Evolutionary conservation across 2,329 filamentous ascomycete genomes (phyloP).

Genomic region (Bipolaris oryzae): DNA sequence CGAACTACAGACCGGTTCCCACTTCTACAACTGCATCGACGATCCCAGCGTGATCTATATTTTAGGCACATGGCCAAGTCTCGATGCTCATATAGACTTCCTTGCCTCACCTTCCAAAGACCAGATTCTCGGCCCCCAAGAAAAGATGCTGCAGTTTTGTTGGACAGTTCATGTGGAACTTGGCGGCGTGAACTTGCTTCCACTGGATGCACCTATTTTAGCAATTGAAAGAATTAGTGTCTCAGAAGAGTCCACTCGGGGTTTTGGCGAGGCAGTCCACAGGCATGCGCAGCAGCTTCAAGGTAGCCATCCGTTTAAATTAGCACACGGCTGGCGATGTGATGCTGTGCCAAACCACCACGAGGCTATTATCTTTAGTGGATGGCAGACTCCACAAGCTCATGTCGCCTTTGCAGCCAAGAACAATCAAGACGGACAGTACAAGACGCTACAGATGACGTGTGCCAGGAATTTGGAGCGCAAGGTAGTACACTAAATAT

Average conservation of each 20-base stretch:
- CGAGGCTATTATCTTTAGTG: slow-evolving; percentile 33
- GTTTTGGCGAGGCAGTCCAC: slow-evolving; percentile 18
- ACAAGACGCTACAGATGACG: slow-evolving; percentile 22
- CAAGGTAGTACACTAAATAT: slow-evolving; percentile 4
- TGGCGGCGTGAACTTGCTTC: slow-evolving; percentile 26
- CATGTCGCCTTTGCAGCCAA: slow-evolving; percentile 22
- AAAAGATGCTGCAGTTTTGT: slow-evolving; percentile 36
- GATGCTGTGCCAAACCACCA: slow-evolving; percentile 28
- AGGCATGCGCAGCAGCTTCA: slow-evolving; percentile 24
- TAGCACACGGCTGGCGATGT: slow-evolving; percentile 33
- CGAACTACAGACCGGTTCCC: slow-evolving; percentile 34
- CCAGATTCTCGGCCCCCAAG: slow-evolving; percentile 38
- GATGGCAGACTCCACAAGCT: slow-evolving; percentile 25
- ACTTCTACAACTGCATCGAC: slow-evolving; percentile 39
- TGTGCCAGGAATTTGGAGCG: slow-evolving; percentile 30
- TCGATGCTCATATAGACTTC: slow-evolving; percentile 37
- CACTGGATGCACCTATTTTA: slow-evolving; percentile 35
- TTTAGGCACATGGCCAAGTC: slow-evolving; percentile 39
- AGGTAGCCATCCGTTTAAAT: slow-evolving; percentile 20
- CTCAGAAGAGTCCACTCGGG: slow-evolving; percentile 16
- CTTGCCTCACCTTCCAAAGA: slow-evolving; percentile 34
- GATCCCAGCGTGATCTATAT: slow-evolving; percentile 39
- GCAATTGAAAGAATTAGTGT: slow-evolving; percentile 30
- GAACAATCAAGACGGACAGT: slow-evolving; percentile 13
- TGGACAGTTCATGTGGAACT: slow-evolving; percentile 39